Evolutionary conservation across 177 flowering plant species (phyloP).

Genomic region (Tripterygium wilfordii): DNA sequence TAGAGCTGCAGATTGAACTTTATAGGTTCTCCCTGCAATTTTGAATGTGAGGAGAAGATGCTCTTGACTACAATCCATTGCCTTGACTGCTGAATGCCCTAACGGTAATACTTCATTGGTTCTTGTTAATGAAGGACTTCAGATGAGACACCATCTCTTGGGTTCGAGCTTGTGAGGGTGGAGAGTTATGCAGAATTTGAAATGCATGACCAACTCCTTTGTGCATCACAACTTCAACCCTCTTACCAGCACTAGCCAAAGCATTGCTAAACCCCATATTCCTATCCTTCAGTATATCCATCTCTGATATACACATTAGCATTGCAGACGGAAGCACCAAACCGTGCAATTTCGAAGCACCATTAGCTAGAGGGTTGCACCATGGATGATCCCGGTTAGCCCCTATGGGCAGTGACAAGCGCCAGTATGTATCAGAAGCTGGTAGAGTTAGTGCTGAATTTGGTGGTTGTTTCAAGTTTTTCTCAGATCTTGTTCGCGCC

Average conservation of each 20-base stretch:
- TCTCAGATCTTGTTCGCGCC: slow-evolving; percentile 31
- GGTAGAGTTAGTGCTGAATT: slow-evolving; percentile 32
- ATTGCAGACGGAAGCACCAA: slow-evolving; percentile 17
- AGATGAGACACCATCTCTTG: slow-evolving; percentile 36
- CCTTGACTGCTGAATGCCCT: too few species aligned
- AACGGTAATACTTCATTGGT: slow-evolving; percentile 8
- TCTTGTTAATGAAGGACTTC: slow-evolving; percentile 33
- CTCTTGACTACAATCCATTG: too few species aligned
- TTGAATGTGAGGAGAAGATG: too few species aligned
- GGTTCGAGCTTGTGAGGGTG: slow-evolving; percentile 19
- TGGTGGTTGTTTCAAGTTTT: slow-evolving; percentile 14
- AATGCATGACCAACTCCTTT: slow-evolving; percentile 59
- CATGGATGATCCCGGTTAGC: slow-evolving; percentile 40
- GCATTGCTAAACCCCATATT: slow-evolving; percentile 28
- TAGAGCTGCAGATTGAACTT: too few species aligned
- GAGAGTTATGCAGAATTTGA: slow-evolving; percentile 36
- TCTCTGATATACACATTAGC: slow-evolving; percentile 44
- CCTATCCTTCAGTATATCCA: slow-evolving; percentile 43
- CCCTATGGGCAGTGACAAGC: slow-evolving; percentile 37
- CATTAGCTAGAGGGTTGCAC: slow-evolving; percentile 38
- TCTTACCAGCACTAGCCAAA: slow-evolving; percentile 25
- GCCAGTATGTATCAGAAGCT: slow-evolving; percentile 44
- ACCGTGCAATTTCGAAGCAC: slow-evolving; percentile 5
- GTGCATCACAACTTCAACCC: slow-evolving; percentile 22
- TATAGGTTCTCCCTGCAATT: too few species aligned